Evolutionary conservation across 345 rosid species (phyloP), one percentile per base, ranked within the genome.

Genomic region (Salix caprea): DNA sequence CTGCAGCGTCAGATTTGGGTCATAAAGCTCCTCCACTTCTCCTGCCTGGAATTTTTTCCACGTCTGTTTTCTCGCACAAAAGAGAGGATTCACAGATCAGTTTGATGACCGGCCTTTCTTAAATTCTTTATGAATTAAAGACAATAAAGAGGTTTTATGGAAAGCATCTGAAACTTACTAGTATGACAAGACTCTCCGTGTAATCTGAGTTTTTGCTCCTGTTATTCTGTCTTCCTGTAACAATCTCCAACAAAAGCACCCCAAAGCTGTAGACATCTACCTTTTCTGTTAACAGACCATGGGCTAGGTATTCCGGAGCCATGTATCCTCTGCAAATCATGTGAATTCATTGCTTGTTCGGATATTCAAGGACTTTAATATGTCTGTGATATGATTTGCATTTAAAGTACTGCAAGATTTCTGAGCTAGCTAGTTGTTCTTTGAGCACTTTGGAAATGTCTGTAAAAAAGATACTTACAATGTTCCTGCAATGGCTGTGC

Each of bases 401-500:
- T 24, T 21, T 65, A 18, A 23, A 73, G 15, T 0, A 24, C 39
- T 14, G 19, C 24, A 52, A 71, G 64, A 58, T 18, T 54, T 11
- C 23, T 70, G 56, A 48, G 39, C 18, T 6, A 52, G 58, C 58
- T 6, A 52, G 19, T 6, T 19, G 8, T 52, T 8, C 9, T 5
- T 30, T 34, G 8, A 44, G 13, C 30, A 7, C 1, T 12, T 21
- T 28, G 52, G 44, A 74, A 74, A 39, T 18, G 36, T 3, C 19
- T 54, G 28, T 28, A 26, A 7, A 48, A 32, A 37, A 48, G 66
- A 67, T 54, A 82, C 97, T 91, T 80, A 91, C 99, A 96, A 71
- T 2, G 99, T 93, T 80, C 99, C 97, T 37, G 98, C 98, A 78
- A 96, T 93, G 66, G 96, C 99, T 6, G 97, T 95, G 93, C 96